Conservation (phyloP, 148 eudicot species). For the Chenopodium suecicum region DNA sequence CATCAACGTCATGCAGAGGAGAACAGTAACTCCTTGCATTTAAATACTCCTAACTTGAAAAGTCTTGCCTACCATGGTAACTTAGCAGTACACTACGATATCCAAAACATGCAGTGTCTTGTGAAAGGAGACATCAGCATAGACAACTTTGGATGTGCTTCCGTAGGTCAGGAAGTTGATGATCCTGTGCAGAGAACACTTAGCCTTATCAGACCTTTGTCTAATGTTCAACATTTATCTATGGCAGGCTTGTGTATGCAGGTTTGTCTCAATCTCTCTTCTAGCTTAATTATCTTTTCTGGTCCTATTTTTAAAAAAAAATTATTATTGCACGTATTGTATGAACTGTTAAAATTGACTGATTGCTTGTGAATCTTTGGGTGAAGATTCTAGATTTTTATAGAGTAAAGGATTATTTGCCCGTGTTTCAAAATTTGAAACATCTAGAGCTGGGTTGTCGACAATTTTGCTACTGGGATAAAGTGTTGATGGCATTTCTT, state of each 20-base stretch:
- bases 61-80: neutral
- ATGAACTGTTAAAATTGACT: too few species aligned
- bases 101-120: constrained; percentile 4
- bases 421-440: constrained; percentile 11
- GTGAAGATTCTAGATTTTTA: neutral
- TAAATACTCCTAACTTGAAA: constrained; percentile 28
- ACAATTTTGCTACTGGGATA: neutral
- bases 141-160: neutral
- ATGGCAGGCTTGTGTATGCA: neutral
- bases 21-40: neutral
- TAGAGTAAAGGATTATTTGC: neutral
- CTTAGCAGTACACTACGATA: neutral
- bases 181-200: neutral
- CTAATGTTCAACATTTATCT: constrained; percentile 22
- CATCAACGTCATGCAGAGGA: neutral
- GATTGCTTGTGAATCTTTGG: too few species aligned
- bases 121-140: neutral
- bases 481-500: neutral
- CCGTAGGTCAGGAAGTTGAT: neutral
- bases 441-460: neutral
- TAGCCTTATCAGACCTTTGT: constrained; percentile 16
- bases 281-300: too few species aligned
- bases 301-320: neutral
- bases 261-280: constrained; percentile 9
- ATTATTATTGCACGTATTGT: too few species aligned